A percentile compares a stretch with the other conserved stretches of the same genome.
Conservation (phyloP, 73 alveolate genomes). For the Paramecium tetraurelia region DNA sequence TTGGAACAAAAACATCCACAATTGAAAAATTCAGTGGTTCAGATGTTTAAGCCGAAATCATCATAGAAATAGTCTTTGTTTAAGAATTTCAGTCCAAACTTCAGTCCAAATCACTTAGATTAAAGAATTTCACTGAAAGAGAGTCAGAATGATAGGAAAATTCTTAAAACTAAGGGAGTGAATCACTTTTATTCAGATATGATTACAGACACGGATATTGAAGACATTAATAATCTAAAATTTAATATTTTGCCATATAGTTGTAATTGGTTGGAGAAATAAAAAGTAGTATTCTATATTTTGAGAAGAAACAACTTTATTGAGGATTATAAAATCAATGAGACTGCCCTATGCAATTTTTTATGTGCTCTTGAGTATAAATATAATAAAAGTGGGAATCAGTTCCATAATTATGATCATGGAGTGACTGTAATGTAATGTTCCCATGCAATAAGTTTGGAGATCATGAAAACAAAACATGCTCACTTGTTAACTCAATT, state of each 20-base stretch:
- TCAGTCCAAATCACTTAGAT: neutral
- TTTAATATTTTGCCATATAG: neutral
- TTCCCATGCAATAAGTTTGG: neutral
- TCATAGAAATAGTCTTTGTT: neutral
- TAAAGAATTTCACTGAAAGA: neutral
- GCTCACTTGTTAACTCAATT: neutral
- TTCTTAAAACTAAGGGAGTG: neutral
- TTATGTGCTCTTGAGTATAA: conserved; percentile 8
- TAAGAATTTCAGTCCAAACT: neutral
- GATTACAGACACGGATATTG: neutral
- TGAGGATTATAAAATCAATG: neutral
- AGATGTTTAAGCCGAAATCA: neutral
- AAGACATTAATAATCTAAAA: neutral
- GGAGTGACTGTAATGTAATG: conserved; percentile 54
- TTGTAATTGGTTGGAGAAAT: neutral
- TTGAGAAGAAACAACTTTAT: neutral
- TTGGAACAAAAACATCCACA: conserved; percentile 8
- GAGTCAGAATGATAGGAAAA: neutral
- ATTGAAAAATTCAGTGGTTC: neutral
- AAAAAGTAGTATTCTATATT: neutral
- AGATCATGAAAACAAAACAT: neutral
- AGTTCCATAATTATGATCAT: conserved; percentile 55
- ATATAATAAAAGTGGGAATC: conserved; percentile 37
- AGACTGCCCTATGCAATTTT: neutral
- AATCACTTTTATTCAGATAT: neutral